Conservation (phyloP, 805 yeast genomes). For the Zygotorulaspora florentina region DNA sequence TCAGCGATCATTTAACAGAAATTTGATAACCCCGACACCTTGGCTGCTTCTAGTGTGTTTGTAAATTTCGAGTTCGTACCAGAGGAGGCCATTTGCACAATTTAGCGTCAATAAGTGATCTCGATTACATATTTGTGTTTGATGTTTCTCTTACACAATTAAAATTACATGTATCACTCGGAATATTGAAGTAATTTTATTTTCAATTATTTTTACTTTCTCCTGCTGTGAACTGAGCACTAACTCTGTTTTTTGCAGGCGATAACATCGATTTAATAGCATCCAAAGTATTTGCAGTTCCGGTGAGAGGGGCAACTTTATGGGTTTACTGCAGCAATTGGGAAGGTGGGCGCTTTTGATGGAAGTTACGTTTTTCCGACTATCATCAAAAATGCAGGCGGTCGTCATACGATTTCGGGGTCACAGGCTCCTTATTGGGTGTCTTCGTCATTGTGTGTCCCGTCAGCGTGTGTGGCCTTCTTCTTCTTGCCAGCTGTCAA, state of each 20-base stretch:
- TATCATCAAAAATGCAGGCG: slow-evolving; percentile 58
- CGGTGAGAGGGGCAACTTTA: slow-evolving; percentile 88
- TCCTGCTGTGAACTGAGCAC: no score
- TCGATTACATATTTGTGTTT: no score
- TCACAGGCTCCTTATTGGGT: slow-evolving; percentile 77
- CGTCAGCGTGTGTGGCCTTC: slow-evolving; percentile 64
- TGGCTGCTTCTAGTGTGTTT: no score
- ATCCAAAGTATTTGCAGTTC: slow-evolving; percentile 79
- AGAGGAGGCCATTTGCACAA: no score
- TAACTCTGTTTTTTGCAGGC: slow-evolving; percentile 95
- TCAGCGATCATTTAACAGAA: no score
- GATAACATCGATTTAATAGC: slow-evolving; percentile 86
- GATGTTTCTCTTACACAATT: no score
- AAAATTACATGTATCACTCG: no score
- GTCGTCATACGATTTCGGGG: slow-evolving; percentile 50
- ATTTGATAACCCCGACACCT: no score
- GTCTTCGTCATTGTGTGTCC: slow-evolving; percentile 68
- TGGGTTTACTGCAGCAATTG: slow-evolving; percentile 86
- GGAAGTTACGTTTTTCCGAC: slow-evolving; percentile 88
- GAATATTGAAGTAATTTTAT: no score
- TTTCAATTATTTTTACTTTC: no score
- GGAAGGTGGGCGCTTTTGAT: slow-evolving; percentile 88
- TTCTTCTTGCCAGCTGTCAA: slow-evolving; percentile 76
- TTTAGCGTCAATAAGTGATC: no score
- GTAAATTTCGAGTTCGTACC: no score